Percentiles rank a stretch among this genome's conserved stretches.
Conservation (phyloP, 108 stramenopile species). For the Cyclotella atomus region DNA sequence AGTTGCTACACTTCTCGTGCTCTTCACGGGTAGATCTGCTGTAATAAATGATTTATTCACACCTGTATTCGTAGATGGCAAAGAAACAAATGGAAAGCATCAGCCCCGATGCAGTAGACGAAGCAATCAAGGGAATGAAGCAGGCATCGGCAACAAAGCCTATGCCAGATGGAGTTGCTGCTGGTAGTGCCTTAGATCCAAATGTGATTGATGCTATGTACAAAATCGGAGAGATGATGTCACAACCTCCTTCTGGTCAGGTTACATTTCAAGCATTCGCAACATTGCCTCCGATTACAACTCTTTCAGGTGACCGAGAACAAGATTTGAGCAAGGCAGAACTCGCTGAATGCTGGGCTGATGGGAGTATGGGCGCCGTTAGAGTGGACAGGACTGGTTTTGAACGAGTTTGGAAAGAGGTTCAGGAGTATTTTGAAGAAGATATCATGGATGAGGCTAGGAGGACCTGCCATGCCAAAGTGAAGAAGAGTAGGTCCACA, state of each 20-base stretch:
- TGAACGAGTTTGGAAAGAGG: conserved; percentile 79
- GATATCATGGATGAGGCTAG: conserved; percentile 73
- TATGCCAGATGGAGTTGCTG: conserved; percentile 34
- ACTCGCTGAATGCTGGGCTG: conserved; percentile 72
- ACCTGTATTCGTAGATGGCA: conserved; percentile 17
- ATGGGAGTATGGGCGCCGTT: conserved; percentile 64
- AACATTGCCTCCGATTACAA: conserved; percentile 61
- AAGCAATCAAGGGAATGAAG: conserved; percentile 52
- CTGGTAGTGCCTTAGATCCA: conserved; percentile 58
- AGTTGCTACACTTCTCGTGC: not conserved
- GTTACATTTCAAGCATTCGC: conserved; percentile 72
- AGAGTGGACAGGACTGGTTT: conserved; percentile 70
- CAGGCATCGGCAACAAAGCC: conserved; percentile 28
- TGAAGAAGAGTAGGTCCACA: conserved; percentile 36
- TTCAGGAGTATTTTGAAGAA: conserved; percentile 79
- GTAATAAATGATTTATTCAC: no score
- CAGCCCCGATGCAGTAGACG: conserved; percentile 60
- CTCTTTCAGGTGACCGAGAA: conserved; percentile 59
- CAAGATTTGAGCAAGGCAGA: conserved; percentile 61
- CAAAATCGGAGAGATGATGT: conserved; percentile 66
- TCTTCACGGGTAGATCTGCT: no score
- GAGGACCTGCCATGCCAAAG: conserved; percentile 32
- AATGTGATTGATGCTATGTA: conserved; percentile 76
- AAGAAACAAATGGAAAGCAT: conserved; percentile 55
- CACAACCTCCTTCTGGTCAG: conserved; percentile 57